phyloP scores from a whole-genome alignment of 83 land plant species.

The Diphasiastrum complanatum region DNA sequence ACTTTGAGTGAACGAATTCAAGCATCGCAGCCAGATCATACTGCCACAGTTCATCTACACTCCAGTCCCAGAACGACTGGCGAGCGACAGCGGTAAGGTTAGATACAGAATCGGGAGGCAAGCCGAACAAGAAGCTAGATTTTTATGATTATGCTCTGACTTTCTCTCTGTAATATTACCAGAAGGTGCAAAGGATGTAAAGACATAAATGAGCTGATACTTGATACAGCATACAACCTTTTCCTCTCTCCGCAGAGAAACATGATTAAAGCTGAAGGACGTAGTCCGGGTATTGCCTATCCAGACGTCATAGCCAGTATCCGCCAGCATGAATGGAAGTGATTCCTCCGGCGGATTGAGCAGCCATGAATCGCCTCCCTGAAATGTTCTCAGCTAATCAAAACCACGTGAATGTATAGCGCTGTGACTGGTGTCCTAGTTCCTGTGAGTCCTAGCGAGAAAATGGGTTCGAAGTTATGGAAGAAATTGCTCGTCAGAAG shows the following conservation, averaged over 20 bases:
- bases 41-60: slow-evolving; percentile 15
- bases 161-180: not conserved
- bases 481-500: not conserved
- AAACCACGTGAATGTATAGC: not conserved
- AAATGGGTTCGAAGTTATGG: not conserved
- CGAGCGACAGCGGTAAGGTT: not conserved
- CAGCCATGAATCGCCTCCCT: slow-evolving; percentile 63
- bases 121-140: not conserved
- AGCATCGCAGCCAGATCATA: slow-evolving; percentile 15
- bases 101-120: not conserved
- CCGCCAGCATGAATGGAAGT: slow-evolving; percentile 46
- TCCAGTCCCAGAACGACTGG: slow-evolving; percentile 24
- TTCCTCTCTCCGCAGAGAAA: slow-evolving; percentile 23
- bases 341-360: slow-evolving; percentile 39
- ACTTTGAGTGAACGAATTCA: not conserved
- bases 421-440: not conserved
- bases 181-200: not conserved
- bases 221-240: slow-evolving; percentile 8
- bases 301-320: slow-evolving; percentile 61
- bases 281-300: slow-evolving; percentile 54
- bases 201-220: not conserved
- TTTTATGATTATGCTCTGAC: not conserved
- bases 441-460: not conserved
- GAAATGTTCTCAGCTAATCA: not conserved
- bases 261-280: slow-evolving; percentile 40